Percentiles rank a stretch among this genome's conserved stretches.
Conservation (phyloP, 208 protist species). For the Trypanosoma avium region DNA sequence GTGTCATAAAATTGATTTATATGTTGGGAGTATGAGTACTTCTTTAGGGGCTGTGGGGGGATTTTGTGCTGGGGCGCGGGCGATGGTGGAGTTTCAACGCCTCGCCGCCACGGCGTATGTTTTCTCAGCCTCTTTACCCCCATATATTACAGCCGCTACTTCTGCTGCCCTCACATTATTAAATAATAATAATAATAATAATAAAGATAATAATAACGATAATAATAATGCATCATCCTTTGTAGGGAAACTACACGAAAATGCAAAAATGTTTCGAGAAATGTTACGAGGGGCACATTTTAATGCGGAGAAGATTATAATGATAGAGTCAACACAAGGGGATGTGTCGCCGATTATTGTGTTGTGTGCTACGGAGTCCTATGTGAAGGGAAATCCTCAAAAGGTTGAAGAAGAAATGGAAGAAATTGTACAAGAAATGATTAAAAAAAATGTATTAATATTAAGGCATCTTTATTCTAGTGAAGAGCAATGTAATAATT, state of each 20-base stretch:
- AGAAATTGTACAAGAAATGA: conserved; percentile 48
- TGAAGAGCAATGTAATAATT: conserved; percentile 56
- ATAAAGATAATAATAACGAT: too few relatives aligned
- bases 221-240: too few relatives aligned
- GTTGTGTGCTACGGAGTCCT: conserved; percentile 42
- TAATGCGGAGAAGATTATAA: conserved; percentile 54
- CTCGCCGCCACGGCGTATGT: conserved; percentile 93
- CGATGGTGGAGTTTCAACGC: conserved; percentile 94
- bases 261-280: conserved; percentile 50
- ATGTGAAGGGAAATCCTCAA: conserved; percentile 35
- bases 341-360: conserved; percentile 75
- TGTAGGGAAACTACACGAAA: conserved; percentile 40
- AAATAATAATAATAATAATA: conserved; percentile 46
- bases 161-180: conserved; percentile 78
- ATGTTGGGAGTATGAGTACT: conserved; percentile 87
- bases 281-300: conserved; percentile 48
- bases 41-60: conserved; percentile 93
- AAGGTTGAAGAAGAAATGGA: conserved; percentile 64
- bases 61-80: conserved; percentile 90
- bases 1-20: conserved; percentile 80
- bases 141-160: conserved; percentile 90
- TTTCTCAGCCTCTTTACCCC: conserved; percentile 97
- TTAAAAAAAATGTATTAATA: conserved; percentile 53
- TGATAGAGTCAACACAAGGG: conserved; percentile 54
- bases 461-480: conserved; percentile 64